Evolutionary conservation across 495 filamentous ascomycete genomes (phyloP), one percentile per base, ranked within the genome.

Genomic region (Trichoderma erinaceum): DNA sequence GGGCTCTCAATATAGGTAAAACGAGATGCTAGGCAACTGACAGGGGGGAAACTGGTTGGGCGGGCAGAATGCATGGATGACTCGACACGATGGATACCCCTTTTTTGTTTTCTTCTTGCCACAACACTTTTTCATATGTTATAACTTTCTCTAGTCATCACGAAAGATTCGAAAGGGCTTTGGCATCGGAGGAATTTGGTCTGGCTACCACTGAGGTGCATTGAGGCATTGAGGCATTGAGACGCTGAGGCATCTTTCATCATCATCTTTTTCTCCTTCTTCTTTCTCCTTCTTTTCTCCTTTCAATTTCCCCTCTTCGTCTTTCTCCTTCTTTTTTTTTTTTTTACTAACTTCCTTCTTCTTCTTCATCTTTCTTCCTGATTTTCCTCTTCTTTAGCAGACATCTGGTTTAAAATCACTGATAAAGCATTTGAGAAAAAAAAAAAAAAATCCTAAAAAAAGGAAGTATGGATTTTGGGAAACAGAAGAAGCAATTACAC

Each of bases 41-140:
- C 35, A 61, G 16, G 56, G 25, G 56, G 48, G 56, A 25, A 32
- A 61, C 56, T 61, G 56, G 56, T 32, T 61, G 56, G 56, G 56
- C 56, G 65, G 65, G 52, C 29, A 67, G 44, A 67, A 67, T 67
- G 65, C 65, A 67, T 67, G 65, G 65, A 67, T 52, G 65, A 67
- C 65, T 44, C 65, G 65, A 41, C 52, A 67, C 35, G 65, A 67
- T 67, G 65, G 65, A 67, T 67, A 67, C 65, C 65, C 65, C 65
- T 52, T 43, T 10, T 25, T n/a, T 67, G 41, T 32, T 66, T 23
- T 32, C 23, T 50, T 66, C 23, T 46, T 50, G n/a, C 23, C 38
- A 46, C 41, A 43, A 43, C 65, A 21, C 41, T 56, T 67, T 67
- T 67, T 67, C 44, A 56, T 56, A 61, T 61, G 56, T 61, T 61